Evolutionary conservation across 2,329 filamentous ascomycete genomes (phyloP).

Genomic region (Trichoderma breve): DNA sequence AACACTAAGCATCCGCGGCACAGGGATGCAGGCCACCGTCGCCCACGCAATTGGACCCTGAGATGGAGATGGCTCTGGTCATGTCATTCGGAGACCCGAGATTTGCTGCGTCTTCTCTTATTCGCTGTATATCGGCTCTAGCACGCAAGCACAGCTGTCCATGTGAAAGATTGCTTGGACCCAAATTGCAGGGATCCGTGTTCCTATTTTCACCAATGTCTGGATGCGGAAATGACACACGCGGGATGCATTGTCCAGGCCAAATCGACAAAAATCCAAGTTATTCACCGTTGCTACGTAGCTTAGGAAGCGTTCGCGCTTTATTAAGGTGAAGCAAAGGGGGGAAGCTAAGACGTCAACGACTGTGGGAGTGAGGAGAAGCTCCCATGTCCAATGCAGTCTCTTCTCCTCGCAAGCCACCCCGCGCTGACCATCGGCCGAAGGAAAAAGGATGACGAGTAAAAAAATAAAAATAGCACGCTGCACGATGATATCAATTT

Average conservation of each 20-base stretch:
- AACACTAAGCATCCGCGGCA: slow-evolving; percentile 1
- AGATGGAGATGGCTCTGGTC: slow-evolving; percentile 3
- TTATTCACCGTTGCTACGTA: neutral
- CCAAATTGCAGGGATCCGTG: neutral
- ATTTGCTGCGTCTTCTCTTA: neutral
- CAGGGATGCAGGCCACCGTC: neutral
- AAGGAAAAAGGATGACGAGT: neutral
- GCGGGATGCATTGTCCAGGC: neutral
- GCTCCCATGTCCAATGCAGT: neutral
- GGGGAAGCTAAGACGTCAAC: neutral
- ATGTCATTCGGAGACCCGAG: neutral
- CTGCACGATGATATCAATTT: slow-evolving; percentile 6
- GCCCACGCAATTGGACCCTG: slow-evolving; percentile 7
- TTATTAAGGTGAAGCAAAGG: neutral
- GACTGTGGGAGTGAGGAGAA: neutral
- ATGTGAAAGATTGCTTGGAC: neutral
- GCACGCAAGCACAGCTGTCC: neutral
- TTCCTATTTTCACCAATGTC: neutral
- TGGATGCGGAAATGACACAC: slow-evolving; percentile 14
- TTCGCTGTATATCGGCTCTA: neutral
- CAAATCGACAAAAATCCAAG: neutral
- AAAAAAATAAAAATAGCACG: slow-evolving; percentile 9
- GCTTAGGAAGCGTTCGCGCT: neutral
- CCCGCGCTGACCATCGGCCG: neutral
- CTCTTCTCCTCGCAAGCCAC: neutral